phyloP scores from a whole-genome alignment of 306 rosid species.

The Prunus kanzakura region DNA sequence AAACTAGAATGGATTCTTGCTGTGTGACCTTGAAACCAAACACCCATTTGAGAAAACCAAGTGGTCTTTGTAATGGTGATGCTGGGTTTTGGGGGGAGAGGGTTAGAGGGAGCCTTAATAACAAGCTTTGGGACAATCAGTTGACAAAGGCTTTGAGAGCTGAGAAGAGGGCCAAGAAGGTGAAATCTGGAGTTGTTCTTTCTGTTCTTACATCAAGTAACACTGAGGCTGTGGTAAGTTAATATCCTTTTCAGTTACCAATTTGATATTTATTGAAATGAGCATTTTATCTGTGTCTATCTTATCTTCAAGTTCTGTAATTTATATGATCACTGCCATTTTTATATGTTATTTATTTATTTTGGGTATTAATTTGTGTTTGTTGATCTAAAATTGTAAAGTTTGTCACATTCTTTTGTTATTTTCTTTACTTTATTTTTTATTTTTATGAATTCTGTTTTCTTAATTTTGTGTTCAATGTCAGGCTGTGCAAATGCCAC shows the following conservation, averaged over 20 bases:
- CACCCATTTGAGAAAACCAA: constrained; percentile 35
- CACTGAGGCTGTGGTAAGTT: constrained; percentile 58
- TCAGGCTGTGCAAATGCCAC: constrained; percentile 64
- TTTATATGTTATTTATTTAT: background rate
- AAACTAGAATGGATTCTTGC: constrained; percentile 56
- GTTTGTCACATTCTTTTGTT: background rate
- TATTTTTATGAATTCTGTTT: constrained; percentile 2
- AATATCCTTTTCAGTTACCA: constrained; percentile 7
- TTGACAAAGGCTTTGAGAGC: constrained; percentile 32
- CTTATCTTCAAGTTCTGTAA: background rate
- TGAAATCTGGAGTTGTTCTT: constrained; percentile 46
- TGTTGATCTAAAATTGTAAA: background rate
- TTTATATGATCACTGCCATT: background rate
- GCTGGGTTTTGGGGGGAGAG: constrained; percentile 58
- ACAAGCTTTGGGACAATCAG: constrained; percentile 37
- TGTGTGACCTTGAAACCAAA: constrained; percentile 45
- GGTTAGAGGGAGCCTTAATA: constrained; percentile 44
- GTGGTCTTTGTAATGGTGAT: constrained; percentile 33
- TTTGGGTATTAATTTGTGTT: background rate
- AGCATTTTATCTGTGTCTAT: background rate
- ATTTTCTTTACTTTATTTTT: constrained; percentile 1
- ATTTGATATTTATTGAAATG: background rate
- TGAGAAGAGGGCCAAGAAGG: constrained; percentile 41
- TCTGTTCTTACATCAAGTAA: constrained; percentile 59
- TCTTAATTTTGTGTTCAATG: constrained; percentile 23